Percentiles rank a stretch among this genome's conserved stretches.
Conservation (phyloP, 345 rosid species). For the Nephelium lappaceum region DNA sequence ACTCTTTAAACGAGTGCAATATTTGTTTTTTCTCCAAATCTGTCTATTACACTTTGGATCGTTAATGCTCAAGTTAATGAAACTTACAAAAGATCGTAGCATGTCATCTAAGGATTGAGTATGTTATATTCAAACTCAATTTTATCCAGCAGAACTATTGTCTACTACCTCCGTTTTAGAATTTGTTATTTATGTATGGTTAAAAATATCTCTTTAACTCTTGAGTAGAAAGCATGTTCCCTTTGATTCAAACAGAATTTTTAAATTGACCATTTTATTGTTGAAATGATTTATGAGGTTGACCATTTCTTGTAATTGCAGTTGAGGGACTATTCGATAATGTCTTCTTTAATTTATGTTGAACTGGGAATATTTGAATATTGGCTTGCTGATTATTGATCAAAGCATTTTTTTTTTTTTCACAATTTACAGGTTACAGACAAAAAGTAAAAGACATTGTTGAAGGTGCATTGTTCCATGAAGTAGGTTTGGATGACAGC, state of each 20-base stretch:
- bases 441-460: constrained; percentile 72
- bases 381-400: background rate
- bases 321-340: background rate
- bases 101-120: background rate
- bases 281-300: background rate
- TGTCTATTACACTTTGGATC: background rate
- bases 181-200: background rate
- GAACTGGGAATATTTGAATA: background rate
- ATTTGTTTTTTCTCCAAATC: background rate
- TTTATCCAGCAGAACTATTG: background rate
- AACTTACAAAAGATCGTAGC: background rate
- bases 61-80: background rate
- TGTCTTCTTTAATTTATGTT: background rate
- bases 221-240: background rate
- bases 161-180: background rate
- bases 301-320: background rate
- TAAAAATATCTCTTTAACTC: background rate
- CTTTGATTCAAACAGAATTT: background rate
- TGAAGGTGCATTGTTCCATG: constrained; percentile 90
- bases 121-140: background rate
- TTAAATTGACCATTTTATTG: background rate
- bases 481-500: constrained; percentile 70
- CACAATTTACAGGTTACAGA: constrained; percentile 63
- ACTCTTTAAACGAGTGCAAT: background rate
- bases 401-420: constrained; percentile 5